Evolutionary conservation across 2,329 filamentous ascomycete species (phyloP).

Genomic region (Apiospora koreana): DNA sequence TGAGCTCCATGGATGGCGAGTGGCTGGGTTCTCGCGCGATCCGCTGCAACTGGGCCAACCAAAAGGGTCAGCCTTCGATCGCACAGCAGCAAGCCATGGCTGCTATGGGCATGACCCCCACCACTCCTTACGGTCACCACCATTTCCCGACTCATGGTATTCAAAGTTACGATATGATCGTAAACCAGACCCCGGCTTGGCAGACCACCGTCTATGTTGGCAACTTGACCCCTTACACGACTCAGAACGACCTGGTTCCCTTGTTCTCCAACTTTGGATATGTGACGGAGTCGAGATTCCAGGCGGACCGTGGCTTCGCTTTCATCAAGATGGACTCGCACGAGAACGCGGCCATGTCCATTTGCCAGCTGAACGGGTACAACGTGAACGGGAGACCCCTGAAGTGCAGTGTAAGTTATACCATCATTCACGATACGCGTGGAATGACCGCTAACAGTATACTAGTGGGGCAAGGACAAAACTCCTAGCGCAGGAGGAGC

Average conservation of each 20-base stretch:
- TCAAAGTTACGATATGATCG: slow-evolving; percentile 96
- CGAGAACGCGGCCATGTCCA: slow-evolving; percentile 97
- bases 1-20: slow-evolving; percentile 98
- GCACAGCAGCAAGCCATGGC: slow-evolving; percentile 97
- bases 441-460: slow-evolving; percentile 33
- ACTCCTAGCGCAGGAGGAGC: slow-evolving; percentile 67
- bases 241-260: slow-evolving; percentile 93
- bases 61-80: slow-evolving; percentile 99
- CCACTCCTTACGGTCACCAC: slow-evolving; percentile 93
- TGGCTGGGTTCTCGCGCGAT: slow-evolving; percentile 98
- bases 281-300: slow-evolving; percentile 95
- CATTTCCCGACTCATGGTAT: slow-evolving; percentile 97
- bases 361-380: slow-evolving; percentile 96
- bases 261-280: slow-evolving; percentile 99
- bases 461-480: slow-evolving; percentile 98
- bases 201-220: slow-evolving; percentile 98
- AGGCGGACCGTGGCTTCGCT: slow-evolving; percentile 95
- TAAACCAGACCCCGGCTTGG: slow-evolving; percentile 93
- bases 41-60: slow-evolving; percentile 99
- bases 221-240: slow-evolving; percentile 96
- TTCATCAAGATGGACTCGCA: slow-evolving; percentile 99
- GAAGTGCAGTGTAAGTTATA: slow-evolving; percentile 90
- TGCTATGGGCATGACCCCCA: slow-evolving; percentile 97
- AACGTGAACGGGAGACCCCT: slow-evolving; percentile 95
- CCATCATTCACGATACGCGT: slow-evolving; percentile 18